Percentiles rank a stretch among this genome's conserved stretches.
These are phyloP conservation scores for Kodamaea derodonti DNA, from an alignment of 1,139 yeast species.

Conservation along the genomic window DNA sequence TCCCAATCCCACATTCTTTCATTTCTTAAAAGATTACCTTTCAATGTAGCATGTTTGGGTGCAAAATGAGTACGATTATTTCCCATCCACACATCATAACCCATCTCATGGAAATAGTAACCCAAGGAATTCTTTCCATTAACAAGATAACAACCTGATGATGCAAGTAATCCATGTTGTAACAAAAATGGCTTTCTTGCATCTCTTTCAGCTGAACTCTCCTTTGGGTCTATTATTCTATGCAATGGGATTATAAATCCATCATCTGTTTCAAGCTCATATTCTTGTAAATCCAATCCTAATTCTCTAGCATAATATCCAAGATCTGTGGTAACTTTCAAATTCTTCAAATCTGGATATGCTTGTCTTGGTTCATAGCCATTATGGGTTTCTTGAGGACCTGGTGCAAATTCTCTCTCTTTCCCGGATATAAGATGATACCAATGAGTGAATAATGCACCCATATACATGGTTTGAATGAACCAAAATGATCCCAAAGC, in stretches of 20 bases:
- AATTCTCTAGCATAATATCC: slow-evolving; percentile 62
- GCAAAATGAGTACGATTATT: slow-evolving; percentile 84
- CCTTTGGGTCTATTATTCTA: slow-evolving; percentile 55
- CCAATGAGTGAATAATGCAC: slow-evolving; percentile 27
- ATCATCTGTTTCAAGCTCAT: slow-evolving; percentile 68
- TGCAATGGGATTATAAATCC: slow-evolving; percentile 69
- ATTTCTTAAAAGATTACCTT: slow-evolving; percentile 44
- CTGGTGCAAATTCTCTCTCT: slow-evolving; percentile 15
- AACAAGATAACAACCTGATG: slow-evolving; percentile 80
- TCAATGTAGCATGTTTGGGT: slow-evolving; percentile 51
- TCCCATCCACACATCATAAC: slow-evolving; percentile 93
- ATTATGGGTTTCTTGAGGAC: slow-evolving; percentile 12
- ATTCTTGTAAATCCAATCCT: slow-evolving; percentile 57
- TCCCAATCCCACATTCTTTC: slow-evolving; percentile 81
- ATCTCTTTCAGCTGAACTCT: slow-evolving; percentile 24
- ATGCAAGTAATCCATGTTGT: slow-evolving; percentile 83
- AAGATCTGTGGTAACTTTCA: slow-evolving; percentile 40
- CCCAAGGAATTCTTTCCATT: slow-evolving; percentile 77
- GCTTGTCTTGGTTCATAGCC: slow-evolving; percentile 27
- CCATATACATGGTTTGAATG: slow-evolving; percentile 19
- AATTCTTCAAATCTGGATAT: slow-evolving; percentile 25
- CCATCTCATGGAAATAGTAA: slow-evolving; percentile 52
- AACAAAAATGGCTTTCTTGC: slow-evolving; percentile 58
- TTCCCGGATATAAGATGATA: slow-evolving; percentile 22
- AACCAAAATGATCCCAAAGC: slow-evolving; percentile 28